Evolutionary conservation across 768 basidiomycete species (phyloP).

Genomic region (Psilocybe sp.): DNA sequence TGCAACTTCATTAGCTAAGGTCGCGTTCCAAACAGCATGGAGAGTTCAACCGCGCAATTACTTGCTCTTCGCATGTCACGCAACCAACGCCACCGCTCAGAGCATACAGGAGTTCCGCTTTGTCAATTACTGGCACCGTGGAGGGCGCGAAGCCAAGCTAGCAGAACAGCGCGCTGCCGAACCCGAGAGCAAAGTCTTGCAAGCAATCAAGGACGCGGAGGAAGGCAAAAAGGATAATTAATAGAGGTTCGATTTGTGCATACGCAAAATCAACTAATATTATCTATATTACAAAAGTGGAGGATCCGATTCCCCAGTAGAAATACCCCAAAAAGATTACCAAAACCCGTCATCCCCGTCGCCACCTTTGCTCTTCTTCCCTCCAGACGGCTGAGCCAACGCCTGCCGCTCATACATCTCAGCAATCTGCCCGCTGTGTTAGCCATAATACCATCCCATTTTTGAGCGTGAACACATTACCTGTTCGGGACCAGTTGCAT

Average conservation of each 20-base stretch:
- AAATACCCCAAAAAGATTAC: slow-evolving; percentile 35
- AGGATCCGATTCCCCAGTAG: slow-evolving; percentile 6
- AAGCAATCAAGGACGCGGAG: slow-evolving; percentile 46
- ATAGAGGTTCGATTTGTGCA: slow-evolving; percentile 11
- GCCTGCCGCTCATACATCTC: slow-evolving; percentile 93
- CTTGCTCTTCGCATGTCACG: slow-evolving; percentile 90
- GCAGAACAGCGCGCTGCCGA: slow-evolving; percentile 23
- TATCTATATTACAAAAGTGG: slow-evolving; percentile 20
- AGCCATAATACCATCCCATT: background rate
- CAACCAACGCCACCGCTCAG: slow-evolving; percentile 89
- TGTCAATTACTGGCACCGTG: slow-evolving; percentile 86
- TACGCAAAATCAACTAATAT: slow-evolving; percentile 20
- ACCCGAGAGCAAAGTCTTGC: slow-evolving; percentile 40
- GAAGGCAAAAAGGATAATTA: slow-evolving; percentile 35
- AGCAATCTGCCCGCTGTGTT: slow-evolving; percentile 56
- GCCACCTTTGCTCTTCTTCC: slow-evolving; percentile 66
- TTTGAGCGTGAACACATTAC: slow-evolving; percentile 36
- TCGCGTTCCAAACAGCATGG: slow-evolving; percentile 63
- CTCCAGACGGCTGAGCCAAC: slow-evolving; percentile 65
- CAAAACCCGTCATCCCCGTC: slow-evolving; percentile 80
- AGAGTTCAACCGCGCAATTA: slow-evolving; percentile 95
- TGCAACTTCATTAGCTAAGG: background rate
- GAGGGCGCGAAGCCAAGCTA: slow-evolving; percentile 77
- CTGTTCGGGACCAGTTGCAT: slow-evolving; percentile 92
- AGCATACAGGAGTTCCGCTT: slow-evolving; percentile 81